Conservation (phyloP, 352 stramenopile species). For the Globisporangium cederbergense region DNA sequence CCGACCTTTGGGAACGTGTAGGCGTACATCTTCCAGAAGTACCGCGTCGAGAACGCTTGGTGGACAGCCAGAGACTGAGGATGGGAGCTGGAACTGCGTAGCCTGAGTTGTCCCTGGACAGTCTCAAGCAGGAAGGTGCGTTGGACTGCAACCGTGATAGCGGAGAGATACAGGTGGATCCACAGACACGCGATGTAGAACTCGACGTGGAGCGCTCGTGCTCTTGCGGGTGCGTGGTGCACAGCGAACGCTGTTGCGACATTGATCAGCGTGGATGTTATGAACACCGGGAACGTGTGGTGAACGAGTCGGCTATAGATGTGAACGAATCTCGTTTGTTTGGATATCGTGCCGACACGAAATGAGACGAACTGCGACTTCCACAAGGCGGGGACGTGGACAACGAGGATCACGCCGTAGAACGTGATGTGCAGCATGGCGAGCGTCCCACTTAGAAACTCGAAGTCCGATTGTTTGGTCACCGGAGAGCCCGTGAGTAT, state of each 20-base stretch:
- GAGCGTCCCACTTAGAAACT: too few species aligned
- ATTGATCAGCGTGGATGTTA: neutral
- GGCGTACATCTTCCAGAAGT: neutral
- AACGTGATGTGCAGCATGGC: neutral
- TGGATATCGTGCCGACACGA: neutral
- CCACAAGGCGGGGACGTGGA: neutral
- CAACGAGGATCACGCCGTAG: neutral
- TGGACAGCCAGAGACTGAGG: neutral
- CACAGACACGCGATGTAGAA: neutral
- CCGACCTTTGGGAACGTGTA: conserved; percentile 2
- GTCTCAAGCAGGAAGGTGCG: neutral
- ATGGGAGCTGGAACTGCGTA: too few species aligned
- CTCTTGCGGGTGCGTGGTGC: neutral
- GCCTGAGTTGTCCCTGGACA: neutral
- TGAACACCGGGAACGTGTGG: neutral
- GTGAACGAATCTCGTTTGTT: neutral
- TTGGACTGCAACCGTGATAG: neutral
- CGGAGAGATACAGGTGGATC: neutral
- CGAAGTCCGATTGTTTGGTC: too few species aligned
- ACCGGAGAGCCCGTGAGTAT: too few species aligned
- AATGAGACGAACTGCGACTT: neutral
- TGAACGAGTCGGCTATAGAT: neutral
- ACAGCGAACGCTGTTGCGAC: neutral
- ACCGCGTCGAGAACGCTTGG: conserved; percentile 1
- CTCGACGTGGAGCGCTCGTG: neutral